Base-by-base conservation (phyloP, 768 basidiomycete genomes). In the Termitomyces titanicus region DNA sequence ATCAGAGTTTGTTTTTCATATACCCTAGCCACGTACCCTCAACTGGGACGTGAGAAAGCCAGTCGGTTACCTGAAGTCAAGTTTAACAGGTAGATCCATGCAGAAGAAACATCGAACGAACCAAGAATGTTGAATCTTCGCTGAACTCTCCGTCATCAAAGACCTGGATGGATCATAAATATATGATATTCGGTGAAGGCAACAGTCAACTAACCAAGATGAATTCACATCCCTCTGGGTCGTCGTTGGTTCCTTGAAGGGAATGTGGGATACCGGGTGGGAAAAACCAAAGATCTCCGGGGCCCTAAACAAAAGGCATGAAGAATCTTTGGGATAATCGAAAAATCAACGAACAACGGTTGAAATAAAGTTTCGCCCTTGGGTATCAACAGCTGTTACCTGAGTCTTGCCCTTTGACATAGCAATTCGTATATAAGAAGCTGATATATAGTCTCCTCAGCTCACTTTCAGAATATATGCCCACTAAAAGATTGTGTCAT, bases 201-300 rank as follows among this genome's bases (percentile, higher is more conserved):
- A 52, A 17, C n/a, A 29, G 5, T 31, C 9, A 20, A 61, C 71
- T 39, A 10, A 78, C 80, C 61, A 83, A 64, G 34, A 83, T 60
- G 61, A 83, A 83, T 59, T 83, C 82, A 3, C 76, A 69, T 3
- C 82, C 82, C 9, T 72, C 72, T 8, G 73, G 69, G 47, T 73
- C 66, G 52, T 77, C 76, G 35, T 63, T 63, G 1, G 77, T 80
- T 7, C 75, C 82, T 65, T 83, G 81, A 11, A 84, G 68, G 13
- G 77, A 79, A 62, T 84, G 82, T 1, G 82, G 82, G 48, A 77
- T 72, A 5, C 80, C 81, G 7, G 82, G 72, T 13, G 80, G 81
- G 70, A 82, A 81, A 66, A 74, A 83, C 81, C 82, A 82, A 13
- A 82, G 58, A 60, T 82, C 81, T 15, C 79, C 81, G 34, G 74